Percentiles rank a stretch among this genome's conserved stretches.
Evolutionary conservation across 2,329 filamentous ascomycete species (phyloP).

Genomic region (Phoma sp.): DNA sequence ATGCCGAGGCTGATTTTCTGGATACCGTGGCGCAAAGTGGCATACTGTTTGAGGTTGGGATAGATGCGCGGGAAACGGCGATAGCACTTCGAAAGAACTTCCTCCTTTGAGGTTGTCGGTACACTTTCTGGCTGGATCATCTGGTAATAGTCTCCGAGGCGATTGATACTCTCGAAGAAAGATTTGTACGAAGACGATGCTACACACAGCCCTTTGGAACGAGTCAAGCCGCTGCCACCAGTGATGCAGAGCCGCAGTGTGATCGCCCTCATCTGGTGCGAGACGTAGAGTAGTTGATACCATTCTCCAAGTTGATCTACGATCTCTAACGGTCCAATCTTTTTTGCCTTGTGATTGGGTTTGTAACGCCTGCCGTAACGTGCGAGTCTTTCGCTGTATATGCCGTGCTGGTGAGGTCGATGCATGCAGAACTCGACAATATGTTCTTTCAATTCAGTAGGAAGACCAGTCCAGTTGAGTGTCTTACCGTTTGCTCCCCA

Average conservation of each 20-base stretch:
- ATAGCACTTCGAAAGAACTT: constrained; percentile 21
- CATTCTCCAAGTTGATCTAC: constrained; percentile 24
- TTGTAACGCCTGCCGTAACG: neutral
- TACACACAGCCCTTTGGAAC: constrained; percentile 18
- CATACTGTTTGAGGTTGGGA: constrained; percentile 30
- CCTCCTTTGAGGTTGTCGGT: constrained; percentile 3
- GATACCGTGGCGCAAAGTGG: constrained; percentile 34
- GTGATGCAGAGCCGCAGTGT: constrained; percentile 29
- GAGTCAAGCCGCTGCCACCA: constrained; percentile 14
- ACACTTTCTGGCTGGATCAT: constrained; percentile 20
- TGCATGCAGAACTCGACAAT: constrained; percentile 31
- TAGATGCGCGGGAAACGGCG: constrained; percentile 26
- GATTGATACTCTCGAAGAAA: constrained; percentile 15
- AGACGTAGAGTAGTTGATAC: constrained; percentile 26
- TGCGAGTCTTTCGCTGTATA: neutral
- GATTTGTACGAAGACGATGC: neutral
- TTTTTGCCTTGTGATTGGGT: neutral
- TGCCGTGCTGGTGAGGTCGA: neutral
- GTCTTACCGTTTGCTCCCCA: constrained; percentile 31
- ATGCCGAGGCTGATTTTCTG: constrained; percentile 30
- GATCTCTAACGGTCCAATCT: constrained; percentile 23
- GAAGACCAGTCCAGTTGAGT: constrained; percentile 34
- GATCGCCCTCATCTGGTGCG: constrained; percentile 31
- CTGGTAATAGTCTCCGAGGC: constrained; percentile 24
- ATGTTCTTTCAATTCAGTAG: constrained; percentile 37